Evolutionary conservation across 495 filamentous ascomycete species (phyloP), one percentile per base, ranked within the genome.

Genomic region (Cercophora newfieldiana): DNA sequence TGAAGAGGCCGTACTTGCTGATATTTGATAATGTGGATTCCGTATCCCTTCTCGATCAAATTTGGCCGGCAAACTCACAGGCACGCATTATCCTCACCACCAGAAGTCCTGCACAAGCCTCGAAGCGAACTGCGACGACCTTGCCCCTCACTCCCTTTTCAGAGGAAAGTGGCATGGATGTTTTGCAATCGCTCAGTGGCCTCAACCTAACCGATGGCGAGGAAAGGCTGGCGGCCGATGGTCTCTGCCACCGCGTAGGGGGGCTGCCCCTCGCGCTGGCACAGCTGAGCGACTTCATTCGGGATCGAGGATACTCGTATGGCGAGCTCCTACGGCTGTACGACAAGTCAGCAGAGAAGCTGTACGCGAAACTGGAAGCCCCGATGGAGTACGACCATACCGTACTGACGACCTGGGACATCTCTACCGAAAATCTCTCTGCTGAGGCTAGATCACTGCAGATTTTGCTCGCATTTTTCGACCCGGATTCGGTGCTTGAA

Each of bases 261-360:
- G 64, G 64, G 0, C 28, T 61, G 1, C 64, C 58, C 5, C 21
- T 66, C 10, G 64, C 64, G 22, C 55, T 66, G 49, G 58, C 56
- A 37, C 64, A 66, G 30, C 55, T 61, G 6, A 62, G 58, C 57
- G 59, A 66, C 33, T 66, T 66, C 49, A 66, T 66, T 18, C 57
- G 64, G 19, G 58, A 66, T 21, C n/a, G 64, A 31, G 33, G 58
- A 8, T 66, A 48, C 14, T 66, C 64, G 0, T 66, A 61, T 24
- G 2, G 22, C 7, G 58, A 62, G 49, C 47, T 62, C 2, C 24
- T 61, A 33, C 26, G 33, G 0, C 19, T 59, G 19, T 66, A 57
- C 50, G 50, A 66, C 10, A 61, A 62, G 30, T 66, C 64, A 3
- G 64, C 64, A 26, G 48, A 66, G 22, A 66, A 49, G 58, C 16